A percentile compares a stretch with the other conserved stretches of the same genome.
phyloP scores from a whole-genome alignment of 768 basidiomycete genomes.

The Termitomyces sp. region DNA sequence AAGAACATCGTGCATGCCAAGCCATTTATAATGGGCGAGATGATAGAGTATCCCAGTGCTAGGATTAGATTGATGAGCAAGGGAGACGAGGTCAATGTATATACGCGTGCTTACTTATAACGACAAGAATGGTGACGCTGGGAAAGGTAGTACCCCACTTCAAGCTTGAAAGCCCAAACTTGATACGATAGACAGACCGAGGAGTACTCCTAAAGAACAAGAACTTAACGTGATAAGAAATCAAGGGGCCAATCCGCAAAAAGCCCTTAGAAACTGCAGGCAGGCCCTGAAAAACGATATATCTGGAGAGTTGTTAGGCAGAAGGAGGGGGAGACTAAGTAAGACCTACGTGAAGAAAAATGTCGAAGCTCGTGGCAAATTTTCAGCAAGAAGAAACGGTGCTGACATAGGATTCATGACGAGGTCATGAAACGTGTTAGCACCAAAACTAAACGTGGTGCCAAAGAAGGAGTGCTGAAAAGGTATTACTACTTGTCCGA shows the following conservation, averaged over 20 bases:
- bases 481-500: neutral
- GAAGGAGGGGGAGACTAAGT: neutral
- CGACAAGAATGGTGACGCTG: too few relatives aligned
- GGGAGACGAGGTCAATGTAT: too few relatives aligned
- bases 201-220: too few relatives aligned
- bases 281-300: constrained; percentile 76
- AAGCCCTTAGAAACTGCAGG: constrained; percentile 76
- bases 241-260: constrained; percentile 66
- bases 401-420: constrained; percentile 62
- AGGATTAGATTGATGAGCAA: too few relatives aligned
- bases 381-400: constrained; percentile 64
- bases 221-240: too few relatives aligned
- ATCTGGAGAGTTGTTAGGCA: constrained; percentile 30
- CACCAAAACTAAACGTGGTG: constrained; percentile 78
- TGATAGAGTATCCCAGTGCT: constrained; percentile 80
- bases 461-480: constrained; percentile 89
- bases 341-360: constrained; percentile 69
- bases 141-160: too few relatives aligned
- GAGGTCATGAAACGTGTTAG: constrained; percentile 59
- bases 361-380: constrained; percentile 78
- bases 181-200: too few relatives aligned
- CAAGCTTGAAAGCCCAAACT: too few relatives aligned
- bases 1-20: constrained; percentile 80
- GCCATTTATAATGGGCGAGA: constrained; percentile 92
- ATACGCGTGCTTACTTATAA: too few relatives aligned